phyloP scores from a whole-genome alignment of 2,329 filamentous ascomycete species.

The Aspergillus novofumigatus region DNA sequence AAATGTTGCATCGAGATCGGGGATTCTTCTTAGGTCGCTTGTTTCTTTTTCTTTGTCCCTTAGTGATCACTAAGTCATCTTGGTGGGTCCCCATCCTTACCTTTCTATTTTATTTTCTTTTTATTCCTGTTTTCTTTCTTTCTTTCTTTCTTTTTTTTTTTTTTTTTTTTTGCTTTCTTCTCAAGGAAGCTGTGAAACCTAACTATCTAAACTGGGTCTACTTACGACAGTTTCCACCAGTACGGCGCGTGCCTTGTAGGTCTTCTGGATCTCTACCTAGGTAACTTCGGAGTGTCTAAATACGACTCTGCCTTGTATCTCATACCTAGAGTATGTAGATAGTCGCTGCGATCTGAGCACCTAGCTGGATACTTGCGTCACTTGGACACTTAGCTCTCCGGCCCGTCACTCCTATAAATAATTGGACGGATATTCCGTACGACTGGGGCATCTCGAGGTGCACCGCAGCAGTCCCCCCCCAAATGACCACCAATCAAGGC shows the following conservation, averaged over 20 bases:
- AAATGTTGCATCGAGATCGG: conserved; percentile 14
- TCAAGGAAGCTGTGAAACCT: background rate
- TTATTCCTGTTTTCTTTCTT: background rate
- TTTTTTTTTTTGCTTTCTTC: background rate
- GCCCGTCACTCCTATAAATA: background rate
- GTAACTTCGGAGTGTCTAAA: background rate
- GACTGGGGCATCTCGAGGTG: background rate
- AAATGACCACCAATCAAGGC: background rate
- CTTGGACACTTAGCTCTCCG: background rate
- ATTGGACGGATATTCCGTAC: background rate
- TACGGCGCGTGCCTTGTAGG: background rate
- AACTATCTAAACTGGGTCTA: background rate
- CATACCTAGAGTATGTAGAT: background rate
- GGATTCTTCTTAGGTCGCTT: conserved; percentile 2
- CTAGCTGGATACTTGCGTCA: background rate
- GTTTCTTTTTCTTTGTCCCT: background rate
- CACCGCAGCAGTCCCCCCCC: background rate
- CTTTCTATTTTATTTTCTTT: background rate
- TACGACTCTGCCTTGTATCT: background rate
- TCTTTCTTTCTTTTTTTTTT: background rate
- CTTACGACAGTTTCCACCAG: background rate
- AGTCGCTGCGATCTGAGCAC: conserved; percentile 11
- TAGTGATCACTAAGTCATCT: background rate
- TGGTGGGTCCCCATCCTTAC: background rate
- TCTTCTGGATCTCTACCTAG: background rate